Evolutionary conservation across 2,329 filamentous ascomycete species (phyloP).

Genomic region (Metarhizium robertsii): DNA sequence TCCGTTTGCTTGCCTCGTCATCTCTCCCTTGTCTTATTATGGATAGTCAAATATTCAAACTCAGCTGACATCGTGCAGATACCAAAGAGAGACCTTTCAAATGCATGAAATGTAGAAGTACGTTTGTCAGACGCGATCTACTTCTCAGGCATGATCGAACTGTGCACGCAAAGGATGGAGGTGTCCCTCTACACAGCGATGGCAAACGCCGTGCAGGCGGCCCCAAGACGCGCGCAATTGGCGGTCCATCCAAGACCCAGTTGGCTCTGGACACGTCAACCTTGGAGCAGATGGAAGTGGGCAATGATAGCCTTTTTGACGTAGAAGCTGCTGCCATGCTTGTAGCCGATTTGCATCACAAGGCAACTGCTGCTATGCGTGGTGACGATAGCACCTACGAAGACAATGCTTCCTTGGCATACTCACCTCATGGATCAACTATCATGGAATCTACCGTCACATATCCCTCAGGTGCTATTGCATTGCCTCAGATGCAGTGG

Average conservation of each 20-base stretch:
- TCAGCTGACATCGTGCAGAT: conserved; percentile 44
- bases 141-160: conserved; percentile 95
- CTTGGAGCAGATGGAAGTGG: conserved; percentile 86
- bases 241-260: conserved; percentile 63
- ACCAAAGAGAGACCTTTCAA: conserved; percentile 99
- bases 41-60: background rate
- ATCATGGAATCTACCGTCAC: conserved; percentile 70
- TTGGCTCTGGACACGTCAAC: conserved; percentile 75
- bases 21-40: background rate
- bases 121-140: conserved; percentile 93
- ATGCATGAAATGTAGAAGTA: conserved; percentile 95
- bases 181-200: conserved; percentile 87
- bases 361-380: conserved; percentile 66
- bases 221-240: conserved; percentile 55
- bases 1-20: too few relatives aligned
- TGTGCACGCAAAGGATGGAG: conserved; percentile 96
- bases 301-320: conserved; percentile 84
- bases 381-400: conserved; percentile 47
- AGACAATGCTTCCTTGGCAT: conserved; percentile 53
- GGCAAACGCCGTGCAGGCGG: conserved; percentile 72
- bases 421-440: conserved; percentile 60
- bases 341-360: conserved; percentile 96
- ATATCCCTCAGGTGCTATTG: conserved; percentile 70
- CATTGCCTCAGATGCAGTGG: conserved; percentile 83
- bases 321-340: conserved; percentile 97